A percentile compares a stretch with the other conserved stretches of the same genome.
Evolutionary conservation across 2,329 filamentous ascomycete genomes (phyloP).

Genomic region (Trichocomaceae sp.): DNA sequence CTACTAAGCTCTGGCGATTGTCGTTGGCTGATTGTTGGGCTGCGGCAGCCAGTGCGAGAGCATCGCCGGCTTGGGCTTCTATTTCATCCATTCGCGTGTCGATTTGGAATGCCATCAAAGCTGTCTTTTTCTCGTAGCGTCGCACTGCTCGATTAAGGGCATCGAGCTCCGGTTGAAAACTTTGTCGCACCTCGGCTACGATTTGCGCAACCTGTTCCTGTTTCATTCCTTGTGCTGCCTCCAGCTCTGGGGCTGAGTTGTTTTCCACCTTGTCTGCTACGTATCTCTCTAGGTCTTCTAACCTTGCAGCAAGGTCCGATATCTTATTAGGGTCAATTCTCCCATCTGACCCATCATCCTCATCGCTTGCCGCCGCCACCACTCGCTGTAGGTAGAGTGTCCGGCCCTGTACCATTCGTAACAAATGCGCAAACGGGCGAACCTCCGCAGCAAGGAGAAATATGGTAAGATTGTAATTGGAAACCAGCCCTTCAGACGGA

Average conservation of each 20-base stretch:
- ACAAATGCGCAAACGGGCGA: slow-evolving; percentile 71
- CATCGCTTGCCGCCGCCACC: slow-evolving; percentile 37
- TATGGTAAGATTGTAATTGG: slow-evolving; percentile 86
- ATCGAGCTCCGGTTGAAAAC: slow-evolving; percentile 74
- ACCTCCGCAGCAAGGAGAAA: slow-evolving; percentile 84
- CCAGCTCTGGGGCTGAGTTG: background rate
- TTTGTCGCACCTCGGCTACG: slow-evolving; percentile 53
- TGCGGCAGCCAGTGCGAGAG: slow-evolving; percentile 71
- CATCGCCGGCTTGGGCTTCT: slow-evolving; percentile 66
- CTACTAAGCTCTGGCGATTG: slow-evolving; percentile 21
- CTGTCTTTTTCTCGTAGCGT: slow-evolving; percentile 83
- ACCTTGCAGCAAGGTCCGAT: slow-evolving; percentile 55
- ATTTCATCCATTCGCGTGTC: slow-evolving; percentile 68
- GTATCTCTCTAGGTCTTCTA: slow-evolving; percentile 64
- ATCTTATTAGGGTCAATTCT: slow-evolving; percentile 31
- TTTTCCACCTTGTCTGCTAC: slow-evolving; percentile 32
- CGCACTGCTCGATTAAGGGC: slow-evolving; percentile 81
- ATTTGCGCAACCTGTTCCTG: slow-evolving; percentile 32
- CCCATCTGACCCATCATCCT: slow-evolving; percentile 17
- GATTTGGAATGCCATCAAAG: slow-evolving; percentile 65
- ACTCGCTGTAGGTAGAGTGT: slow-evolving; percentile 76
- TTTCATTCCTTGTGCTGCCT: slow-evolving; percentile 23
- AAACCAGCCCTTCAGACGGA: slow-evolving; percentile 79
- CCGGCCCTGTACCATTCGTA: slow-evolving; percentile 70
- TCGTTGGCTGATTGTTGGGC: slow-evolving; percentile 40